Percentiles rank a stretch among this genome's conserved stretches.
Conservation (phyloP, 2,329 filamentous ascomycete species). For the Ophiocordyceps polyrhachis-furcata region DNA sequence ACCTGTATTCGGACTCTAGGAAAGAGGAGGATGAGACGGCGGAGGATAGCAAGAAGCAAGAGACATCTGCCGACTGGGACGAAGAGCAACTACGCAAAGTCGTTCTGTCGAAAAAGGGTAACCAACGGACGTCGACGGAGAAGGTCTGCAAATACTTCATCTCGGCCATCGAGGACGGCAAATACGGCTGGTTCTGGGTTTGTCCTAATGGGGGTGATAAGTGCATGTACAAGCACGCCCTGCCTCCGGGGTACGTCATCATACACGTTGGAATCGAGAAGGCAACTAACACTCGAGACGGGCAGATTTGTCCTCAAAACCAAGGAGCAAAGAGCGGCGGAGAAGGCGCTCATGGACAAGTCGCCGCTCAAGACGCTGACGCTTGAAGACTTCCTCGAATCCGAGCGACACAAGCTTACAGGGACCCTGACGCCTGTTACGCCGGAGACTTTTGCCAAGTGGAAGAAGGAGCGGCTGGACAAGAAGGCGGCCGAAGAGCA, state of each 20-base stretch:
- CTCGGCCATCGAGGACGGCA: conserved; percentile 89
- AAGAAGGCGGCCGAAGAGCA: conserved; percentile 95
- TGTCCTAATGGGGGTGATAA: conserved; percentile 94
- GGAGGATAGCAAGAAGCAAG: conserved; percentile 63
- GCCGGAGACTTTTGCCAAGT: conserved; percentile 79
- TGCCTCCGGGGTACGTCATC: conserved; percentile 69
- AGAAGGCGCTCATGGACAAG: conserved; percentile 93
- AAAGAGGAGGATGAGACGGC: conserved; percentile 47
- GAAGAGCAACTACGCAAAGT: conserved; percentile 88
- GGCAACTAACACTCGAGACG: conserved; percentile 7
- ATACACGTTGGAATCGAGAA: neutral
- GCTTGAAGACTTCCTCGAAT: conserved; percentile 92
- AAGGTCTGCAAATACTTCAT: conserved; percentile 99
- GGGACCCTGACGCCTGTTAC: conserved; percentile 88
- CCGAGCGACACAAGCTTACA: conserved; percentile 85
- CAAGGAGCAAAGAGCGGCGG: conserved; percentile 85
- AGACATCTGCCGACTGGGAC: conserved; percentile 94
- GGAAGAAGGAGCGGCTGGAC: conserved; percentile 85
- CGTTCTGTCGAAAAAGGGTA: conserved; percentile 90
- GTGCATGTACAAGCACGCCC: conserved; percentile 95
- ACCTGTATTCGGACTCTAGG: conserved; percentile 72
- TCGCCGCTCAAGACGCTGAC: conserved; percentile 87
- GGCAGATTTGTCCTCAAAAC: conserved; percentile 86
- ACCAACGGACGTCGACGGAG: conserved; percentile 85
- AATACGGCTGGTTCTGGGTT: conserved; percentile 98